Evolutionary conservation across 441 rosid species (phyloP).

Genomic region (Adansonia madagascariensis): DNA sequence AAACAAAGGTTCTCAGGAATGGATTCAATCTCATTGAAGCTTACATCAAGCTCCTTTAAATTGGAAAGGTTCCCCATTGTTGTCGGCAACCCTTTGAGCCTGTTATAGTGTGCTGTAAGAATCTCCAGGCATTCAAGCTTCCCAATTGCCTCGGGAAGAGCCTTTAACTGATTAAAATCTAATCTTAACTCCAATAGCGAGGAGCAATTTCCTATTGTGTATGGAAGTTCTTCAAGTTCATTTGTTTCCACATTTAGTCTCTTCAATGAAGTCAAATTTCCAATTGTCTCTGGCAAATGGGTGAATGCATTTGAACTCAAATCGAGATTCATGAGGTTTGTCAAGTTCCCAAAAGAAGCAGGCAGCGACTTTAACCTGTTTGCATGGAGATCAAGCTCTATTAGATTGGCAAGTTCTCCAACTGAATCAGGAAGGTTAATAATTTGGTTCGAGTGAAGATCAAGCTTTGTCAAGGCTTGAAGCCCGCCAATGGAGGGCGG

Average conservation of each 20-base stretch:
- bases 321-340: conserved; percentile 46
- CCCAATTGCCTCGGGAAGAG: conserved; percentile 71
- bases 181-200: conserved; percentile 52
- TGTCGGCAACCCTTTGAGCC: conserved; percentile 65
- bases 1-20: conserved; percentile 64
- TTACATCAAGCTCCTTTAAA: conserved; percentile 63
- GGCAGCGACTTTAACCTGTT: conserved; percentile 59
- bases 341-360: conserved; percentile 53
- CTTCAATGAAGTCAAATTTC: conserved; percentile 49
- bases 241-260: conserved; percentile 54
- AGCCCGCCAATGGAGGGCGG: conserved; percentile 50
- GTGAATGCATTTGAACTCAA: conserved; percentile 56
- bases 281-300: conserved; percentile 51
- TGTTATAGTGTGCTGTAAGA: conserved; percentile 62
- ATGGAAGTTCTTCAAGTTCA: conserved; percentile 65
- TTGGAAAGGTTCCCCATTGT: conserved; percentile 53
- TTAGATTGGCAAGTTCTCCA: conserved; percentile 53
- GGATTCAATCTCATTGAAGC: conserved; percentile 68
- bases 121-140: conserved; percentile 54
- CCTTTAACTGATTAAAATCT: conserved; percentile 66
- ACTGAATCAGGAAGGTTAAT: conserved; percentile 61
- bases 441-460: conserved; percentile 65
- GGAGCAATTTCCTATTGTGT: conserved; percentile 58
- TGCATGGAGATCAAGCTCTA: conserved; percentile 61
- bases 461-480: conserved; percentile 52